These are phyloP conservation scores for Aspergillus hancockii DNA, from an alignment of 495 filamentous ascomycete species.

Conservation along the genomic window DNA sequence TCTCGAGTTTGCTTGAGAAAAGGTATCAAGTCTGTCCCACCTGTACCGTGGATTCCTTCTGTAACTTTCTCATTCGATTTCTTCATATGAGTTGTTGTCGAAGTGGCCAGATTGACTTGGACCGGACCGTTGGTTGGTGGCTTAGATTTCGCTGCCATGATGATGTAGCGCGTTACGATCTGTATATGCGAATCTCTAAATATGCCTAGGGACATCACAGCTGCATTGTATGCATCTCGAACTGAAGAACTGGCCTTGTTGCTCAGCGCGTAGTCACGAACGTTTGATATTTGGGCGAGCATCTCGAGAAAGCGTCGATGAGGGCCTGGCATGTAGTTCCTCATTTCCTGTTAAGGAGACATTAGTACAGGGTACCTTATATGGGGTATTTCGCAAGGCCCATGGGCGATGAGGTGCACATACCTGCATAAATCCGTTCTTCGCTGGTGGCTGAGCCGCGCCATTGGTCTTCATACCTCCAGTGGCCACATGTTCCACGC, in stretches of 20 bases:
- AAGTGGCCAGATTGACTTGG: conserved; percentile 33
- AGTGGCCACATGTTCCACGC: conserved; percentile 84
- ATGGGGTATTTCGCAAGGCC: not conserved
- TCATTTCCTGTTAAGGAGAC: conserved; percentile 69
- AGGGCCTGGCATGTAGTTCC: conserved; percentile 91
- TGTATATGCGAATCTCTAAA: conserved; percentile 91
- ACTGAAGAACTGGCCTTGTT: conserved; percentile 60
- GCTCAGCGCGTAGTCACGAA: conserved; percentile 74
- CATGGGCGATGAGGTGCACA: not conserved
- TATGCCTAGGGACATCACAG: conserved; percentile 73
- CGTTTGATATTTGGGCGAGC: conserved; percentile 72
- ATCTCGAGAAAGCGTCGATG: conserved; percentile 84
- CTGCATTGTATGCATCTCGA: conserved; percentile 80
- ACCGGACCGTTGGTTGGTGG: conserved; percentile 15
- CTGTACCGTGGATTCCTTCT: conserved; percentile 70
- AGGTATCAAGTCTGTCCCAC: conserved; percentile 85
- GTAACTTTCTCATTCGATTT: conserved; percentile 20
- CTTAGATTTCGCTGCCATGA: conserved; percentile 50
- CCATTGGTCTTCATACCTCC: conserved; percentile 58
- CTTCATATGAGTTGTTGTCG: conserved; percentile 28
- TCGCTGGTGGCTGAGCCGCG: conserved; percentile 11
- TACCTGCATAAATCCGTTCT: conserved; percentile 37
- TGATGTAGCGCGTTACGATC: conserved; percentile 93
- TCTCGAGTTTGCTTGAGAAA: conserved; percentile 92
- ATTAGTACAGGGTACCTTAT: not conserved